Evolutionary conservation across 208 protist genomes (phyloP), one percentile per base, ranked within the genome.

Genomic region (Crithidia sp.): DNA sequence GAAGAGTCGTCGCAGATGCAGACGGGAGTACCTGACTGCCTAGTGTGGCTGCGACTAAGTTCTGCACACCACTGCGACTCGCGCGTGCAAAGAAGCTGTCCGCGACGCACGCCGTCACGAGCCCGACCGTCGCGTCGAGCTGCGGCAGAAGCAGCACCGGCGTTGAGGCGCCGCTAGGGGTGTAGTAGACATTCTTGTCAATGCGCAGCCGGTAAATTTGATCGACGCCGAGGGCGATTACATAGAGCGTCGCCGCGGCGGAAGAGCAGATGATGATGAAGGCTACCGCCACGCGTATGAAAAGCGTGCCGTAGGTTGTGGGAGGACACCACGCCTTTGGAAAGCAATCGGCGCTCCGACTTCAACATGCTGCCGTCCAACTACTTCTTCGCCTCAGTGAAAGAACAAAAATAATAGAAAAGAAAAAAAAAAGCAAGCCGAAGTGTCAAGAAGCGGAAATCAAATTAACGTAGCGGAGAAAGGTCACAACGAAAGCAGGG

Each of bases 71-170:
- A 37, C 50, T 78, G 16, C 62, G 67, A 0, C 13, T 36, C 10
- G 47, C 63, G 17, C 86, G 74, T 6, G 9, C 44, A 45, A 79
- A 65, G 44, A 73, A 83, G 43, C 64, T 81, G 53, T 72, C 13
- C 0, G 72, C 67, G 19, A 88, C 45, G 58, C 77, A 83, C 39
- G 79, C 74, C 4, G 65, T 64, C 7, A 79, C 28, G 39, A 91
- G 58, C 5, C 86, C 89, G 2, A 91, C 57, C 2, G 76, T 63
- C 0, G 71, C 77, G 44, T 76, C 74, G 58, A 84, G 40, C 58
- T 93, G 63, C 14, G 85, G 84, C 56, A 92, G 54, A 10, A 91
- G 16, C 12, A 87, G 40, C 10, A 39, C 2, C 61, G 13, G 7
- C n/a, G 28, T 17, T 2, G 12, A 12, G 59, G 17, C 45, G 45